These are phyloP conservation scores for Guillardia theta DNA, from an alignment of 78 protist genomes.

Conservation along the genomic window DNA sequence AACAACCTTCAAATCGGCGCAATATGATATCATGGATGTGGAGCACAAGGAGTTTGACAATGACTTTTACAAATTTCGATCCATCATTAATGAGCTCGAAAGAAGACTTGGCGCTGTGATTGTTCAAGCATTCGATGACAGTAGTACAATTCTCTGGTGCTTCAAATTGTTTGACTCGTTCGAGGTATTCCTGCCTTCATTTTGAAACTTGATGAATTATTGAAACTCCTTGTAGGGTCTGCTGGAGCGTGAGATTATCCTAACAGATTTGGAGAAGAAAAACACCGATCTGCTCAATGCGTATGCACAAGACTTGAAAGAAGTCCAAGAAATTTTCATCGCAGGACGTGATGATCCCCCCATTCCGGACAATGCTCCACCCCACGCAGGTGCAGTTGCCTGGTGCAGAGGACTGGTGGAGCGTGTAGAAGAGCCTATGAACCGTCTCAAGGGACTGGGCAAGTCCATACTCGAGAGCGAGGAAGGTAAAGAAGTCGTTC, in stretches of 20 bases:
- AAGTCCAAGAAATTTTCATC: slow-evolving; percentile 58
- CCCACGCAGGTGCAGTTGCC: slow-evolving; percentile 58
- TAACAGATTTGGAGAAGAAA: slow-evolving; percentile 47
- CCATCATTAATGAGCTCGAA: background rate
- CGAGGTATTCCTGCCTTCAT: too few relatives aligned
- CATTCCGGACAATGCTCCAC: slow-evolving; percentile 64
- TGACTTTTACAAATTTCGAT: background rate
- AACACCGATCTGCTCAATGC: slow-evolving; percentile 45
- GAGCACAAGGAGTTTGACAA: slow-evolving; percentile 43
- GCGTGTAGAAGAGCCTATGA: slow-evolving; percentile 57
- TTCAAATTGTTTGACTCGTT: slow-evolving; percentile 76
- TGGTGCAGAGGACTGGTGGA: slow-evolving; percentile 60
- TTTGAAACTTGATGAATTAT: too few relatives aligned
- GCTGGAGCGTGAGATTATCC: slow-evolving; percentile 58
- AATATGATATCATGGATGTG: slow-evolving; percentile 40
- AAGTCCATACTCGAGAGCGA: background rate
- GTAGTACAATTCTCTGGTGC: slow-evolving; percentile 45
- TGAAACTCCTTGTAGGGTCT: too few relatives aligned
- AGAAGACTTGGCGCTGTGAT: slow-evolving; percentile 6
- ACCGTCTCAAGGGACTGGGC: background rate
- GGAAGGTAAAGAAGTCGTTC: slow-evolving; percentile 46
- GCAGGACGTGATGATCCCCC: slow-evolving; percentile 47
- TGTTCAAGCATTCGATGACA: slow-evolving; percentile 57
- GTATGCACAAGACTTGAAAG: slow-evolving; percentile 55
- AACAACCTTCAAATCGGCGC: background rate